phyloP scores from a whole-genome alignment of 169 alveolate genomes.

The Plasmodium falciparum region DNA sequence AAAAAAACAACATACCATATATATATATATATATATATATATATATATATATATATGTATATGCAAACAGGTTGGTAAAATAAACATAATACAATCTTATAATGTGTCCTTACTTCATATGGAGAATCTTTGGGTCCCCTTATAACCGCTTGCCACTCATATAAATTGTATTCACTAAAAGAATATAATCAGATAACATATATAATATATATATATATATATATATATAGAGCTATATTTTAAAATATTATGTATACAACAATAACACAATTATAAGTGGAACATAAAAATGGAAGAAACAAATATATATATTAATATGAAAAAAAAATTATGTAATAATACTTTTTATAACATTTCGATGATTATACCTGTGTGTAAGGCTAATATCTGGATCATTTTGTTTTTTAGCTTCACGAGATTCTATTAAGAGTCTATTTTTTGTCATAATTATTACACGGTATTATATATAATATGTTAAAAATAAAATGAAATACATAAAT shows the following conservation, averaged over 20 bases:
- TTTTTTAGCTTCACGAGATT: slow-evolving; percentile 82
- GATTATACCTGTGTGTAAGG: slow-evolving; percentile 73
- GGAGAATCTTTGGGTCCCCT: slow-evolving; percentile 95
- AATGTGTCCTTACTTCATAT: slow-evolving; percentile 86
- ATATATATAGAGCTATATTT: not conserved
- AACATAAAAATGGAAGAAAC: not conserved
- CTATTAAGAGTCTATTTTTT: slow-evolving; percentile 83
- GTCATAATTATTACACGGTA: slow-evolving; percentile 46
- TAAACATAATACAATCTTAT: not conserved
- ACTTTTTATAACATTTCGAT: slow-evolving; percentile 8
- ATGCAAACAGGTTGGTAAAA: not conserved
- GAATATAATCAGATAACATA: not conserved
- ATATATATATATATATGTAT: not conserved
- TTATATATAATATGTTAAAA: not conserved
- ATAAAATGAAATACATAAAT: slow-evolving; percentile 6
- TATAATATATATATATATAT: not conserved
- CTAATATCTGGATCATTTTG: slow-evolving; percentile 84
- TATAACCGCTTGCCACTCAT: slow-evolving; percentile 92
- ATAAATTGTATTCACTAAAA: slow-evolving; percentile 84
- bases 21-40: not conserved
- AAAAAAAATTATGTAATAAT: not conserved
- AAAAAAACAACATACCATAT: not conserved
- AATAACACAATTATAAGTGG: not conserved
- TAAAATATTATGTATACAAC: not conserved
- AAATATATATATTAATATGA: not conserved